Percentiles rank a stretch among this genome's conserved stretches.
Conservation (phyloP, 1,284 basidiomycete species). For the Trichosporon faecale region DNA sequence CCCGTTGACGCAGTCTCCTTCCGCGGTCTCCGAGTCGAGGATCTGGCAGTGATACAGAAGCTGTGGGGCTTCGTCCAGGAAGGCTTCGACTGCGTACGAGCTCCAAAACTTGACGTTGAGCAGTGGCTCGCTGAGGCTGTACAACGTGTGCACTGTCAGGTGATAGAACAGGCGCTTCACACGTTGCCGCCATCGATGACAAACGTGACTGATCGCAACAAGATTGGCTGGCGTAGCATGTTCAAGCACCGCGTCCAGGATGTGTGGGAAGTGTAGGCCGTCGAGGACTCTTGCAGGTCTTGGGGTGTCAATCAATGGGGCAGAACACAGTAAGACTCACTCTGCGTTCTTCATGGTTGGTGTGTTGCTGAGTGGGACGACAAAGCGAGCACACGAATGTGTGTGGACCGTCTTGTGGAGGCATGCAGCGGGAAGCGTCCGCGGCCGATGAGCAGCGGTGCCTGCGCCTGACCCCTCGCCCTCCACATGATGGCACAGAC, state of each 20-base stretch:
- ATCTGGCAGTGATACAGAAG: not conserved
- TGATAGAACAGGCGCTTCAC: not conserved
- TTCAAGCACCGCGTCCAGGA: not conserved
- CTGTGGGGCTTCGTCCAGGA: not conserved
- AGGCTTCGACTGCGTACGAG: not conserved
- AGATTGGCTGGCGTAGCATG: not conserved
- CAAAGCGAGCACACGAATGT: too few relatives aligned
- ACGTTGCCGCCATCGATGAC: not conserved
- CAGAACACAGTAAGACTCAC: too few relatives aligned
- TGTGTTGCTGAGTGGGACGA: too few relatives aligned
- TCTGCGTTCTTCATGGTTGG: too few relatives aligned
- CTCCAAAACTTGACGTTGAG: not conserved
- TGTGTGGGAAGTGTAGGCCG: not conserved
- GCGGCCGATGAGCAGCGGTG: too few relatives aligned
- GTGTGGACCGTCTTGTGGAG: too few relatives aligned
- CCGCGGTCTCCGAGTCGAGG: not conserved
- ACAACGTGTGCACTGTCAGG: not conserved
- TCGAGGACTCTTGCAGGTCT: not conserved
- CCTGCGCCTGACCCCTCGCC: too few relatives aligned
- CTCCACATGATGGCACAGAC: too few relatives aligned
- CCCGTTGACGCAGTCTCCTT: not conserved
- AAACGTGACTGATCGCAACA: not conserved
- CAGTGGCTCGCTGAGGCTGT: not conserved
- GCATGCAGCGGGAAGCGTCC: too few relatives aligned
- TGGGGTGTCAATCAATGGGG: too few relatives aligned